Percentiles rank a stretch among this genome's conserved stretches.
phyloP scores from a whole-genome alignment of 495 filamentous ascomycete species.

The Choiromyces venosus region DNA sequence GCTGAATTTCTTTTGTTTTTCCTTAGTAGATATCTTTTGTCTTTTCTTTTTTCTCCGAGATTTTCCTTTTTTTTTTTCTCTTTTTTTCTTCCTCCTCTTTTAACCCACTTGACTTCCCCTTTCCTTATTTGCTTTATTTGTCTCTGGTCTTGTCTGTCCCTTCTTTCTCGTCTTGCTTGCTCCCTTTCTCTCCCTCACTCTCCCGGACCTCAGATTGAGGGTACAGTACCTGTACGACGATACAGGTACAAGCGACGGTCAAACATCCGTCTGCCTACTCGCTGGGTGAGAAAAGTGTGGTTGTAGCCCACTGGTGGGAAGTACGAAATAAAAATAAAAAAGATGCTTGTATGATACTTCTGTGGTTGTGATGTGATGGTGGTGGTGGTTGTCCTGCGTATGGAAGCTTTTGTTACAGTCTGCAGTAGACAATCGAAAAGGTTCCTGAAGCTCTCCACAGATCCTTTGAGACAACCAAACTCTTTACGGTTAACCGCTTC shows the following conservation, averaged over 20 bases:
- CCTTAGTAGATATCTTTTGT: not conserved
- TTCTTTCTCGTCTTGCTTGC: not conserved
- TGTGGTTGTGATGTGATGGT: not conserved
- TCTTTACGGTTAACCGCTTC: not conserved
- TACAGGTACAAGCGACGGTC: not conserved
- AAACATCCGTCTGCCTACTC: not conserved
- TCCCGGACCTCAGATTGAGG: not conserved
- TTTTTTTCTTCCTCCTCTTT: slow-evolving; percentile 27
- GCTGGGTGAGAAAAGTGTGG: not conserved
- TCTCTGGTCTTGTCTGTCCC: not conserved
- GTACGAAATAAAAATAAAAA: not conserved
- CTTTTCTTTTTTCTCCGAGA: not conserved
- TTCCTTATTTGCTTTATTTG: slow-evolving; percentile 12
- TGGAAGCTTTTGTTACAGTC: not conserved
- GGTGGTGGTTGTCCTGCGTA: not conserved
- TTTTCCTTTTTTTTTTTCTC: slow-evolving; percentile 6
- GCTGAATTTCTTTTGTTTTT: not conserved
- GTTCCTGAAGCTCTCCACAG: not conserved
- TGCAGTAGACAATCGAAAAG: not conserved
- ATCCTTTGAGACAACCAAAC: not conserved
- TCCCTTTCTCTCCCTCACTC: not conserved
- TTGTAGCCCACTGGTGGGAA: not conserved
- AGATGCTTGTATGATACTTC: not conserved
- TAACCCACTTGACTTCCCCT: slow-evolving; percentile 11
- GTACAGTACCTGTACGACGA: not conserved